A percentile compares a stretch with the other conserved stretches of the same genome.
Evolutionary conservation across 176 grass and related monocot genomes (phyloP).

Genomic region (Tillandsia leiboldiana): DNA sequence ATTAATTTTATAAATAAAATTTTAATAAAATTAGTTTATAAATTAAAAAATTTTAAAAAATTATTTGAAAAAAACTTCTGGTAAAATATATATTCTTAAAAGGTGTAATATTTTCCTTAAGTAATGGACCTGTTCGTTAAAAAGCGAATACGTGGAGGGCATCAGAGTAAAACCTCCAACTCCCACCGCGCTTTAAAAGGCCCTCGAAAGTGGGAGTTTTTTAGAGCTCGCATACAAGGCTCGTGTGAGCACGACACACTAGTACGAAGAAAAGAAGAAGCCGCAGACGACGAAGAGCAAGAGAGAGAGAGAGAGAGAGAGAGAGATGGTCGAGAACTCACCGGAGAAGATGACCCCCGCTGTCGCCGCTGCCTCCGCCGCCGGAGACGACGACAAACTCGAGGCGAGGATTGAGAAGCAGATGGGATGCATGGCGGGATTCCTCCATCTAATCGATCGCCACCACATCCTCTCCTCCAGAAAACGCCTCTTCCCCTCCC

Average conservation of each 20-base stretch:
- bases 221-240: not conserved
- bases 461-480: slow-evolving; percentile 22
- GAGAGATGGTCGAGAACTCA: not conserved
- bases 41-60: no score
- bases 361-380: slow-evolving; percentile 24
- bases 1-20: no score
- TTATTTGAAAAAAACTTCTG: no score
- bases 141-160: not conserved
- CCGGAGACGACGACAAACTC: slow-evolving; percentile 28
- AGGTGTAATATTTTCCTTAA: no score
- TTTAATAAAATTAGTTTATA: no score
- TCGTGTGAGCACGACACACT: not conserved
- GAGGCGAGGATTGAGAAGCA: slow-evolving; percentile 53
- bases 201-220: slow-evolving; percentile 37
- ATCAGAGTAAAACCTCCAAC: not conserved
- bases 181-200: slow-evolving; percentile 41
- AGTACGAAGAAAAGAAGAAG: not conserved
- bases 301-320: not conserved
- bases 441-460: slow-evolving; percentile 82
- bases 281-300: not conserved
- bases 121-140: not conserved
- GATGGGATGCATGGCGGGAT: slow-evolving; percentile 72
- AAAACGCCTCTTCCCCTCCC: slow-evolving; percentile 3
- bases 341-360: not conserved
- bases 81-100: no score